A percentile compares a stretch with the other conserved stretches of the same genome.
phyloP scores from a whole-genome alignment of 768 basidiomycete species.

The Boletus coccyginus region DNA sequence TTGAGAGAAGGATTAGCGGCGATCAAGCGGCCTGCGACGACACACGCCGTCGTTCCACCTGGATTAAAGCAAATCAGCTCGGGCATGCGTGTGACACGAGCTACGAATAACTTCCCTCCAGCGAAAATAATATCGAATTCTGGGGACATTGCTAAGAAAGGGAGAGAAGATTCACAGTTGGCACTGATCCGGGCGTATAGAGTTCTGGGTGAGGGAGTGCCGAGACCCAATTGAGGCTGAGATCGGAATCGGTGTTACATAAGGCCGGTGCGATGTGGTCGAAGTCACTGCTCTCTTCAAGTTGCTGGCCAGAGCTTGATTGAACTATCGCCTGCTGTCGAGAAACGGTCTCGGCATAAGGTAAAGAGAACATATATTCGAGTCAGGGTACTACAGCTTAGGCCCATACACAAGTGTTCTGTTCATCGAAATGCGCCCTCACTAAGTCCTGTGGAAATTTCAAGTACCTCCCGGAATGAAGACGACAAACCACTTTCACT shows the following conservation, averaged over 20 bases:
- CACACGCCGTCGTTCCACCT: conserved; percentile 28
- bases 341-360: too few species aligned
- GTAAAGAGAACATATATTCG: too few species aligned
- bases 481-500: conserved; percentile 34
- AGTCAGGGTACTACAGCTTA: too few species aligned
- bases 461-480: conserved; percentile 24
- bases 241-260: too few species aligned
- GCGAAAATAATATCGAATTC: conserved; percentile 8
- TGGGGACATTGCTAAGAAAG: neutral
- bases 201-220: too few species aligned
- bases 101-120: neutral
- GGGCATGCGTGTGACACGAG: neutral
- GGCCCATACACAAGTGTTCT: conserved; percentile 13
- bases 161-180: too few species aligned
- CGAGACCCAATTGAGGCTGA: too few species aligned
- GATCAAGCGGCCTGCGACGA: conserved; percentile 28
- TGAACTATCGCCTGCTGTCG: too few species aligned
- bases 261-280: too few species aligned
- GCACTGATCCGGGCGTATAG: too few species aligned
- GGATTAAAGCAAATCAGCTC: neutral
- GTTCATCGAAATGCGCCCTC: conserved; percentile 16
- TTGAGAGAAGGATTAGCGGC: conserved; percentile 24
- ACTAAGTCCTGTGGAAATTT: neutral
- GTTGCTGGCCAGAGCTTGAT: too few species aligned
- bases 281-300: too few species aligned